Conservation (phyloP, 2,329 filamentous ascomycete species). For the Sclerotinia sclerotiorum region DNA sequence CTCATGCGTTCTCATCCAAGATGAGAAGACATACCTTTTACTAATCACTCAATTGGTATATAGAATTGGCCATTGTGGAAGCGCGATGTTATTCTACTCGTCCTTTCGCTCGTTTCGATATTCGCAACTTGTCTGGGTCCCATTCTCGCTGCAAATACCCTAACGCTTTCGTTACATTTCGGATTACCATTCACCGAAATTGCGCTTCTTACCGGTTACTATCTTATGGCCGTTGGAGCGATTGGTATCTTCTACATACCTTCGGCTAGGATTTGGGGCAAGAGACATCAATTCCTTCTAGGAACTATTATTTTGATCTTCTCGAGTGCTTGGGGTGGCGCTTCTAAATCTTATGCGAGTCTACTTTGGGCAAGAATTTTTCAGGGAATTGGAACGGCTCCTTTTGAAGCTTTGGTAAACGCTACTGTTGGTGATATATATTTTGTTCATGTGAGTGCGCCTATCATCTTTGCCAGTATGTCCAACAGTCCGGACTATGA, state of each 20-base stretch:
- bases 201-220: constrained; percentile 83
- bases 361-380: constrained; percentile 77
- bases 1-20: neutral
- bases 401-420: constrained; percentile 88
- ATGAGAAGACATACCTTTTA: constrained; percentile 21
- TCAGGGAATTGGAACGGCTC: constrained; percentile 82
- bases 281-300: constrained; percentile 81
- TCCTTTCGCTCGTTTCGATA: constrained; percentile 77
- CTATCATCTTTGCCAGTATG: neutral
- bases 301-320: constrained; percentile 72
- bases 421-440: constrained; percentile 87
- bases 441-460: constrained; percentile 70
- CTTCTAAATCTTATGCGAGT: constrained; percentile 65
- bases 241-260: constrained; percentile 85
- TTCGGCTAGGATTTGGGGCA: constrained; percentile 86
- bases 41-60: constrained; percentile 24
- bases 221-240: constrained; percentile 77
- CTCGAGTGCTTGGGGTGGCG: constrained; percentile 74
- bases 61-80: constrained; percentile 85
- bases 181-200: constrained; percentile 67
- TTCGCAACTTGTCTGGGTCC: constrained; percentile 83
- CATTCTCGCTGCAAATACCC: constrained; percentile 83
- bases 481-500: too few species aligned
- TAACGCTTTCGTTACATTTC: constrained; percentile 72
- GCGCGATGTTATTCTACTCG: constrained; percentile 75